These are phyloP conservation scores for Phoenix roebelenii DNA, from an alignment of 176 grass and related monocot species.

Conservation along the genomic window DNA sequence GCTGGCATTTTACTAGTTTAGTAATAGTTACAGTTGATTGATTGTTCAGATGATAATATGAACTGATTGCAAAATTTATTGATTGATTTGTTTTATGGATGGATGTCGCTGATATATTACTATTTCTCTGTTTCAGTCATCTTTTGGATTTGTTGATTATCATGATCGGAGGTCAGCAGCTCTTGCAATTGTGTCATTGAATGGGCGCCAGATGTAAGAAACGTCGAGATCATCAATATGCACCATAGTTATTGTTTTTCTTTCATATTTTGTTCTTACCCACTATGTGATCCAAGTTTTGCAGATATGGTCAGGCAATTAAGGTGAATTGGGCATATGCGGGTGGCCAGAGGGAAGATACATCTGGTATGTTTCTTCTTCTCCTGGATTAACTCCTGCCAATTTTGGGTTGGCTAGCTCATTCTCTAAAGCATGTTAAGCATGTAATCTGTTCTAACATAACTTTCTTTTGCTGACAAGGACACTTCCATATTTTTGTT, in stretches of 20 bases:
- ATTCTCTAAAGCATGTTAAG: constrained; percentile 16
- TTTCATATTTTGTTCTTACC: too few species aligned
- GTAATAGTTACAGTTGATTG: too few species aligned
- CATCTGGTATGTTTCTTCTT: constrained; percentile 40
- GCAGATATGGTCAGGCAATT: constrained; percentile 81
- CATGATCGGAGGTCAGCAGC: constrained; percentile 72
- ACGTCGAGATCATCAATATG: neutral
- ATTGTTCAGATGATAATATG: too few species aligned
- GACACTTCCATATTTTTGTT: constrained; percentile 93
- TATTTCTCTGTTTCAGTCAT: constrained; percentile 42
- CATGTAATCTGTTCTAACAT: constrained; percentile 7
- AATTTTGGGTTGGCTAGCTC: neutral
- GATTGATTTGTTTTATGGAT: too few species aligned
- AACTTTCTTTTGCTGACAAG: constrained; percentile 41
- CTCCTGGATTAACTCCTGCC: constrained; percentile 2
- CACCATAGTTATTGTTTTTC: too few species aligned
- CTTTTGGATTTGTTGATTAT: constrained; percentile 87
- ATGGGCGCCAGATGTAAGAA: constrained; percentile 65
- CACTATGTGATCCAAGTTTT: neutral
- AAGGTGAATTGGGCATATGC: constrained; percentile 87
- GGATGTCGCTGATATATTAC: neutral
- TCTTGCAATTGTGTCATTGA: constrained; percentile 69
- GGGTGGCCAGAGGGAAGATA: constrained; percentile 80
- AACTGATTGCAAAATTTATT: too few species aligned
- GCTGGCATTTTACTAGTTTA: too few species aligned